These are phyloP conservation scores for Noccaea bulbosa DNA, from an alignment of 345 rosid genomes.

Conservation along the genomic window DNA sequence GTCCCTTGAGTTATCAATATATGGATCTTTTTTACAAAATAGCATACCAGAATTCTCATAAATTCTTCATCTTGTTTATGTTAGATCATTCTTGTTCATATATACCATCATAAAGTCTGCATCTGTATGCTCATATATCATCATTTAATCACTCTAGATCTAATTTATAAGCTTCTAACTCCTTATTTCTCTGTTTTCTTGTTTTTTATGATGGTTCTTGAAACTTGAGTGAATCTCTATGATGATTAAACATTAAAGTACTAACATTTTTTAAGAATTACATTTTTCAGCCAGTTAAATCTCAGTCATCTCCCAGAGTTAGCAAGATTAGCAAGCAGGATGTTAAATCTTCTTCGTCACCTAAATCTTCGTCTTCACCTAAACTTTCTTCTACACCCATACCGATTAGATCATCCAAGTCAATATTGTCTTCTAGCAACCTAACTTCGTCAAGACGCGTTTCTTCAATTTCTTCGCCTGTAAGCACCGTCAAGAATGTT, in stretches of 20 bases:
- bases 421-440: constrained; percentile 27
- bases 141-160: constrained; percentile 3
- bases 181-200: not conserved
- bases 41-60: constrained; percentile 6
- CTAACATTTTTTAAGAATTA: constrained; percentile 3
- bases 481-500: constrained; percentile 31
- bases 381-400: constrained; percentile 35
- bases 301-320: constrained; percentile 38
- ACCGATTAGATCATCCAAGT: constrained; percentile 40
- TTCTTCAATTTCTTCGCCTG: constrained; percentile 27
- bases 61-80: not conserved
- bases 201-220: not conserved
- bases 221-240: not conserved
- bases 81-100: not conserved
- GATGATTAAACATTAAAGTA: constrained; percentile 1
- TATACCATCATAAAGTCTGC: not conserved
- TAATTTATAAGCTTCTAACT: not conserved
- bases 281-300: constrained; percentile 43
- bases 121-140: not conserved
- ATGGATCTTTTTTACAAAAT: constrained; percentile 2
- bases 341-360: constrained; percentile 35
- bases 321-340: constrained; percentile 44
- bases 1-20: constrained; percentile 17
- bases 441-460: constrained; percentile 36
- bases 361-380: constrained; percentile 28